A percentile compares a stretch with the other conserved stretches of the same genome.
phyloP scores from a whole-genome alignment of 2,329 filamentous ascomycete genomes.

The Elsinoe perseae region DNA sequence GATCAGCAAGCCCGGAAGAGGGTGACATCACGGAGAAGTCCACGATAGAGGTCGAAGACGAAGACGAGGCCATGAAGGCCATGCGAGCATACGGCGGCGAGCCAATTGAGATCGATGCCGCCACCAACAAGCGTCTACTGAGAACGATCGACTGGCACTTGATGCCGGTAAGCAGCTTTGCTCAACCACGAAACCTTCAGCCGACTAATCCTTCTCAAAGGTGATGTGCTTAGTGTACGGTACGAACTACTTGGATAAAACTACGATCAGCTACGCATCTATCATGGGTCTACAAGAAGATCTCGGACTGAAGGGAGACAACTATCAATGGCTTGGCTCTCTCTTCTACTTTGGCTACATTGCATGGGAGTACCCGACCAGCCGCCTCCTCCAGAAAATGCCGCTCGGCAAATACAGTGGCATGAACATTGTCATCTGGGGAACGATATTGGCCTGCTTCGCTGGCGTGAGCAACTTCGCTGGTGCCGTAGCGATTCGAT shows the following conservation, averaged over 20 bases:
- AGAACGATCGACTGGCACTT: slow-evolving; percentile 55
- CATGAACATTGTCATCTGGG: slow-evolving; percentile 58
- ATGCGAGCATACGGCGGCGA: slow-evolving; percentile 43
- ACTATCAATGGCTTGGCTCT: slow-evolving; percentile 46
- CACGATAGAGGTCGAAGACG: slow-evolving; percentile 43
- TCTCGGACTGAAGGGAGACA: slow-evolving; percentile 39
- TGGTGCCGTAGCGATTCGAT: slow-evolving; percentile 56
- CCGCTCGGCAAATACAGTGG: slow-evolving; percentile 61
- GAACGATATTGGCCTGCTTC: slow-evolving; percentile 53
- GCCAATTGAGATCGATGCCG: slow-evolving; percentile 46
- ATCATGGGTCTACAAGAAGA: slow-evolving; percentile 44
- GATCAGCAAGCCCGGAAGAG: not conserved
- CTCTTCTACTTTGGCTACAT: slow-evolving; percentile 50
- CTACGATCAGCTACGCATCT: slow-evolving; percentile 44
- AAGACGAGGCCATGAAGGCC: slow-evolving; percentile 53
- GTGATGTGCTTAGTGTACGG: slow-evolving; percentile 50
- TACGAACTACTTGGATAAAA: slow-evolving; percentile 40
- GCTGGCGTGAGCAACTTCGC: slow-evolving; percentile 54
- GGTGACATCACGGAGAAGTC: slow-evolving; percentile 3
- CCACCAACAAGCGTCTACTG: slow-evolving; percentile 52
- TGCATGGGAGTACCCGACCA: slow-evolving; percentile 60
- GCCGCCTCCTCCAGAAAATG: slow-evolving; percentile 54
- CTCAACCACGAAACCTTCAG: slow-evolving; percentile 55
- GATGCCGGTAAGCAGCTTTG: slow-evolving; percentile 43
- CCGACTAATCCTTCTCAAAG: slow-evolving; percentile 52